Base-by-base conservation (phyloP, 768 basidiomycete species). In the Leccinellum rugosiceps region DNA sequence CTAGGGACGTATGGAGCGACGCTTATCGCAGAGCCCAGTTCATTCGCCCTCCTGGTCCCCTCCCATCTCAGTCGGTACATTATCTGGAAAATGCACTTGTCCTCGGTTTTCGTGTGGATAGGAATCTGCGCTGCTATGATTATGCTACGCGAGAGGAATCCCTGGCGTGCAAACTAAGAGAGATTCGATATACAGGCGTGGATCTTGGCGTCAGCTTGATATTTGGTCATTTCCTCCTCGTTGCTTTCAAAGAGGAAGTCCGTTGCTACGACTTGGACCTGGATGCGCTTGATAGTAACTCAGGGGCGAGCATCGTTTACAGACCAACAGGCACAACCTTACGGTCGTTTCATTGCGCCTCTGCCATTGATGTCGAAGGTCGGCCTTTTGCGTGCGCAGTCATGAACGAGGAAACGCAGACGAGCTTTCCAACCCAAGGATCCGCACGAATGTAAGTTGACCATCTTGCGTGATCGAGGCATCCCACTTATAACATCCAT, bases 1-100 rank as follows among this genome's bases (percentile, higher is more conserved):
- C 9, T 28, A 61, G 55, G 52, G 48, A 50, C 4, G 15, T 69
- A 15, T 68, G 66, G 67, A 55, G 56, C 10, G 23, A 58, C 7
- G 53, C 51, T 23, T 66, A 66, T 56, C 56, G 66, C 44, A 55
- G 25, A 0, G 52, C 57, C 43, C 19, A 44, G 5, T 56, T 64
- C 17, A 19, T 66, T 51, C 50, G 50, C 21, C 65, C 58, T 25
- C 62, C 66, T 1, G 66, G 66, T 0, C 67, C 64, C 13, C 58
- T 59, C 14, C 53, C 23, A 32, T 59, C 49, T 1, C 65, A 67
- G 21, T 55, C 58, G 4, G 53, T 57, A 6, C 32, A 15, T 26
- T 62, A 62, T 26, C 47, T 68, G 10, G 66, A 68, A 57, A 32
- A 47, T 1, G 44, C 30, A 1, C 56, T 69, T 17, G 49, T 63